Evolutionary conservation across 179 eudicot species (phyloP), one percentile per base, ranked within the genome.

Genomic region (Actinidia arguta): DNA sequence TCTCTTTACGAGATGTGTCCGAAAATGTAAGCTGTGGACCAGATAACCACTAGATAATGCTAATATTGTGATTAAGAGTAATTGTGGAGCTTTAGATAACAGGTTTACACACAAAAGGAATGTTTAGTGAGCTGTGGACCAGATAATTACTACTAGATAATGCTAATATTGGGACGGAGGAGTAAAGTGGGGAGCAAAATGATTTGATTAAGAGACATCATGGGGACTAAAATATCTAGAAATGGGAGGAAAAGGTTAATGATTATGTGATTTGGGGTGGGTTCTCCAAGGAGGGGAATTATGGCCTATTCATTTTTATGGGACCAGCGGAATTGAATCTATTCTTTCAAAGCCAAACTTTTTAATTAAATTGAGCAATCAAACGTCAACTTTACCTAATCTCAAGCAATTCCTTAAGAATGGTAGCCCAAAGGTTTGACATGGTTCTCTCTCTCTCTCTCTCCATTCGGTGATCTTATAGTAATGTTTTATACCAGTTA

Each of bases 171-270:
- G 74, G 36, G 27, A 12, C 52, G 66, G 16, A 11, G 13, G 16
- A 12, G 6, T 24, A 46, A 47, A 31, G 78, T 78, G 85, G 85
- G 85, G 14, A 50, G 85, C 85, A 82, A 56, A n/a, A 77, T 82
- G 78, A 82, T 82, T 58, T 47, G 31, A 22, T 74, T 22, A 76
- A 82, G 84, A 20, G 61, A 58, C 84, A 76, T 68, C 42, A 77
- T 77, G 9, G 51, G 46, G 66, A 58, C 52, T 59, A 70, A 78
- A 25, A n/a, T 56, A 11, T 8, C 63, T 78, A 68, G 50, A 77
- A 82, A 71, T 82, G 78, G 3, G 56, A 22, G 62, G 39, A 56
- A 70, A 82, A 68, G 59, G 68, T 20, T 11, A 42, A 69, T 47
- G 20, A 54, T 75, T n/a, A n/a, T n/a, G n/a, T n/a, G n/a, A n/a